Base-by-base conservation (phyloP, 331 rosid species). In the Pyracantha coccinea region DNA sequence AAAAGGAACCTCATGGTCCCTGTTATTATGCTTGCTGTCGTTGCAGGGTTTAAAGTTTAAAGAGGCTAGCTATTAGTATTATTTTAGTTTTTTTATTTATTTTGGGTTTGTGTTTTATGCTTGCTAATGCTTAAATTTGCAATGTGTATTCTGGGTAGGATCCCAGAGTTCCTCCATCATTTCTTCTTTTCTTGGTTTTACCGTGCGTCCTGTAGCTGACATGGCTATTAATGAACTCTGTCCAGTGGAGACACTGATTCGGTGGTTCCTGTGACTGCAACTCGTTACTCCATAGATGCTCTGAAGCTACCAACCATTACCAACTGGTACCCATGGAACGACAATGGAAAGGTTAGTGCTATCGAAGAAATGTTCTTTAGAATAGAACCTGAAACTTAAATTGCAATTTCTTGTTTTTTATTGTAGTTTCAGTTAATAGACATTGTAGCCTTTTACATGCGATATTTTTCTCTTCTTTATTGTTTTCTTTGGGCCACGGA, bases 201-300 rank as follows among this genome's bases (percentile, higher is more conserved):
- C 12, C 6, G 7, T 72, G 60, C 44, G 9, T 76, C 41, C 53
- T 54, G 19, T 54, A 38, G 28, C 57, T 77, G 61, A 79, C n/a
- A 24, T 67, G 58, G 61, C 60, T 45, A 45, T 60, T 86, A 66
- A 75, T 82, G 74, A 67, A 45, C 45, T 44, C 19, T 71, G 28
- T 71, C 38, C 82, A 92, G 99, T 57, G 99, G 99, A 31, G 97
- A 94, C 83, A 92, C 96, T 6, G 99, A 94, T 84, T 69, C 99
- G 1, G 93, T 92, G 75, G 96, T 94, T 81, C 99, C 93, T 0
- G 77, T 94, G 71, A 90, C 97, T 29, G 97, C 97, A 45, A 90
- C 97, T 15, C 79, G 97, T 81, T 92, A 92, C 73, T 94, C 97
- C 54, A 92, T 94, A 3, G 92, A 83, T 64, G 97, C 99, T 44